Base-by-base conservation (phyloP, 176 grass and related monocot species). In the Hordeum marinum region DNA sequence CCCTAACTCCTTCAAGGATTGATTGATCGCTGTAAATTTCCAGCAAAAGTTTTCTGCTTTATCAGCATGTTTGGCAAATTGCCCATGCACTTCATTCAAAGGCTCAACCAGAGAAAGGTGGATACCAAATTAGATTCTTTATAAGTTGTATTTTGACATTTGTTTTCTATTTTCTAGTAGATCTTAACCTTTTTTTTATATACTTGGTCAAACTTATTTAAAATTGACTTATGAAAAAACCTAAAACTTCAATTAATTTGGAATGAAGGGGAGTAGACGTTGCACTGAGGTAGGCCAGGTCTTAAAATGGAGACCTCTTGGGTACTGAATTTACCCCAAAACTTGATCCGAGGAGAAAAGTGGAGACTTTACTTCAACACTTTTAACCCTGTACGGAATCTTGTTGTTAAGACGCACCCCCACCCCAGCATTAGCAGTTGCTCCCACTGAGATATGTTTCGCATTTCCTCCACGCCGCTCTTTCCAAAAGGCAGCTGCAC, bases 401-500 rank as follows among this genome's bases (percentile, higher is more conserved):
- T 80, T 84, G 45, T 74, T 87, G 60, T 18, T 75, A 63, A 11
- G 13, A 23, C 21, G 42, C 69, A 50, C 26, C 17, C 64, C 79
- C 79, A 82, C 79, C 66, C 18, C 13, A 23, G 62, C 62, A 50
- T 62, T 79, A 42, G 34, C 80, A 72, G 46, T 78, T 84, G 76
- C 35, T 75, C 58, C 75, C 42, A 87, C 78, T 54, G 75, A 88
- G 79, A 77, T 77, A 77, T 81, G 23, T 13, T 64, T 55, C 63
- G 11, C 8, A 26, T 85, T 85, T 85, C 35, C 61, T 63, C 88
- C 63, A 85, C 36, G 76, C 43, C 43, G 8, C 18, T 43, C 40
- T 74, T 68, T 67, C 41, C 15, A 68, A 83, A 82, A 79, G 63
- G 77, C 72, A 65, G 36, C 48, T 67, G 62, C 58, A 42, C 32